These are phyloP conservation scores for Xylaria sp. DNA, from an alignment of 2,329 filamentous ascomycete species.

Conservation along the genomic window DNA sequence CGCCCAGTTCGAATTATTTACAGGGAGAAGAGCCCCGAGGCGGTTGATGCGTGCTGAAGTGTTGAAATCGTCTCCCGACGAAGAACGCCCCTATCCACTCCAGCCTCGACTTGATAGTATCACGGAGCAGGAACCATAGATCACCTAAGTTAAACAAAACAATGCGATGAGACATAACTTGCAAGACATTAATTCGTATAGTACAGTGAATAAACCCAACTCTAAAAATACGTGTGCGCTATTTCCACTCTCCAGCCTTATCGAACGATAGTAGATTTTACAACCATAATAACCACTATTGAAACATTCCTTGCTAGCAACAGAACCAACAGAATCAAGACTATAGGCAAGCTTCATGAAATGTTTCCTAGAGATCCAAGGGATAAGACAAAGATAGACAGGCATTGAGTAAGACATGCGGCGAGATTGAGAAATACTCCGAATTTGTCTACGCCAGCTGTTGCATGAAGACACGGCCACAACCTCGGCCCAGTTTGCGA, in stretches of 20 bases:
- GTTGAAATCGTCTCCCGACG: constrained; percentile 57
- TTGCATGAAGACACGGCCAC: constrained; percentile 16
- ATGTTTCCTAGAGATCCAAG: background rate
- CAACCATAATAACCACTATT: no score
- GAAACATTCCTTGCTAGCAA: no score
- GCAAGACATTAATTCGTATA: background rate
- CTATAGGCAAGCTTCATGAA: no score
- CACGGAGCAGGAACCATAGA: constrained; percentile 52
- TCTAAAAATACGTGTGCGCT: background rate
- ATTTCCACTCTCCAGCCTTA: no score
- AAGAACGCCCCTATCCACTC: constrained; percentile 53
- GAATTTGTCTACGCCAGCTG: constrained; percentile 7
- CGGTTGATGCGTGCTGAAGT: constrained; percentile 76
- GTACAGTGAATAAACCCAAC: background rate
- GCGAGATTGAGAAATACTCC: constrained; percentile 29
- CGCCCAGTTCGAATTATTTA: constrained; percentile 84
- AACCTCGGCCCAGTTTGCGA: background rate
- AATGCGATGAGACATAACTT: background rate
- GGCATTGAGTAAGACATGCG: constrained; percentile 24
- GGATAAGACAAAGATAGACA: constrained; percentile 15
- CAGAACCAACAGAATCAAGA: no score
- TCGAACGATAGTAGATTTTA: no score
- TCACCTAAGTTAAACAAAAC: background rate
- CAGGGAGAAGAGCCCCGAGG: constrained; percentile 74
- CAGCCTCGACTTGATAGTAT: constrained; percentile 55